Conservation (phyloP, 441 rosid genomes). For the Dalechampia spathulata region DNA sequence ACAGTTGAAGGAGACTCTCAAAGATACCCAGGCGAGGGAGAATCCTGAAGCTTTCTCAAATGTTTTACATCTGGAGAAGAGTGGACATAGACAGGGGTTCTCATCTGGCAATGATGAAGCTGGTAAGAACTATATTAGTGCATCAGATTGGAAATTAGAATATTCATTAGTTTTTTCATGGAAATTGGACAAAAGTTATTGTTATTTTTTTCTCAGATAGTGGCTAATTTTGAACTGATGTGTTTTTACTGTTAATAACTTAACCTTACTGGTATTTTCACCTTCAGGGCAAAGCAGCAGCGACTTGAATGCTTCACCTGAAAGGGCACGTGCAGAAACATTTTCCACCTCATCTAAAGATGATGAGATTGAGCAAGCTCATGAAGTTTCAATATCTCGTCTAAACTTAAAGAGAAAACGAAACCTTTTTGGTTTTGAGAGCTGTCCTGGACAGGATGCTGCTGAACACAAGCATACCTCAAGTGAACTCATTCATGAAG, state of each 20-base stretch:
- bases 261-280: background rate
- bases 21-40: constrained; percentile 7
- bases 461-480: constrained; percentile 3
- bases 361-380: constrained; percentile 23
- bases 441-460: constrained; percentile 10
- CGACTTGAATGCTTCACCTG: constrained; percentile 22
- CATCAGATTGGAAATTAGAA: background rate
- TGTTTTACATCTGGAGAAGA: constrained; percentile 11
- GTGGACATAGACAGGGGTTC: constrained; percentile 13
- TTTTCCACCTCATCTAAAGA: constrained; percentile 9
- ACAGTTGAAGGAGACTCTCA: background rate
- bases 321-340: constrained; percentile 18
- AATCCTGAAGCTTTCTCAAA: constrained; percentile 17
- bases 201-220: too few relatives aligned
- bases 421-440: constrained; percentile 7
- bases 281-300: constrained; percentile 31
- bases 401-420: constrained; percentile 14
- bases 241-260: constrained; percentile 7
- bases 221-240: background rate
- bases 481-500: constrained; percentile 13
- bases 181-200: too few relatives aligned
- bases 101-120: constrained; percentile 20
- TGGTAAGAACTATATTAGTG: constrained; percentile 23
- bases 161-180: too few relatives aligned
- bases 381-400: constrained; percentile 12